These are phyloP conservation scores for Colletotrichum theobromicola DNA, from an alignment of 2,329 filamentous ascomycete species.

Conservation along the genomic window DNA sequence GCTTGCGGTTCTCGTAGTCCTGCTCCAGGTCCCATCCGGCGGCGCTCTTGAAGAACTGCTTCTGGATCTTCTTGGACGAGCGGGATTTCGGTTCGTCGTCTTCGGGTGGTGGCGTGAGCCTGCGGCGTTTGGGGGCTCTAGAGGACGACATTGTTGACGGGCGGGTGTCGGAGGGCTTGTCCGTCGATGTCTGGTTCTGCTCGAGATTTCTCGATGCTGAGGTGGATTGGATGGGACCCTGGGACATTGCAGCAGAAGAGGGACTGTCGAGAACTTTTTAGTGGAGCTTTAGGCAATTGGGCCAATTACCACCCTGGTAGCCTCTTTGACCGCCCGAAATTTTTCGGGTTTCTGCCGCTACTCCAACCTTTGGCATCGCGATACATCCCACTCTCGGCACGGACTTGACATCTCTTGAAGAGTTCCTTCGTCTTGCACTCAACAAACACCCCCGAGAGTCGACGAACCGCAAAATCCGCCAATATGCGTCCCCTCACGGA, in stretches of 20 bases:
- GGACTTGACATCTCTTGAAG: neutral
- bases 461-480: neutral
- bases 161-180: neutral
- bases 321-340: conserved; percentile 30
- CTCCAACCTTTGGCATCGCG: conserved; percentile 16
- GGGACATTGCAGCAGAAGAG: conserved; percentile 15
- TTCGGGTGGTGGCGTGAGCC: conserved; percentile 58
- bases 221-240: neutral
- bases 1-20: conserved; percentile 81
- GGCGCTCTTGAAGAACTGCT: conserved; percentile 75
- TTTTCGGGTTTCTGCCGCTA: conserved; percentile 29
- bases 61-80: conserved; percentile 50
- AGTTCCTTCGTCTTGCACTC: neutral
- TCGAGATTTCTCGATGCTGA: conserved; percentile 15
- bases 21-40: conserved; percentile 91
- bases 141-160: conserved; percentile 47
- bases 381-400: conserved; percentile 1
- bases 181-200: neutral
- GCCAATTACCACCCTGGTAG: neutral
- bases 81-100: conserved; percentile 40
- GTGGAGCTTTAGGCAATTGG: conserved; percentile 27
- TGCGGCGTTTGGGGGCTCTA: conserved; percentile 61
- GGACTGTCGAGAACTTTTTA: conserved; percentile 13
- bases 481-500: conserved; percentile 85
- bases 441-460: neutral